Evolutionary conservation across 257 asterid species (phyloP), one percentile per base, ranked within the genome.

Genomic region (Cinchona pubescens): DNA sequence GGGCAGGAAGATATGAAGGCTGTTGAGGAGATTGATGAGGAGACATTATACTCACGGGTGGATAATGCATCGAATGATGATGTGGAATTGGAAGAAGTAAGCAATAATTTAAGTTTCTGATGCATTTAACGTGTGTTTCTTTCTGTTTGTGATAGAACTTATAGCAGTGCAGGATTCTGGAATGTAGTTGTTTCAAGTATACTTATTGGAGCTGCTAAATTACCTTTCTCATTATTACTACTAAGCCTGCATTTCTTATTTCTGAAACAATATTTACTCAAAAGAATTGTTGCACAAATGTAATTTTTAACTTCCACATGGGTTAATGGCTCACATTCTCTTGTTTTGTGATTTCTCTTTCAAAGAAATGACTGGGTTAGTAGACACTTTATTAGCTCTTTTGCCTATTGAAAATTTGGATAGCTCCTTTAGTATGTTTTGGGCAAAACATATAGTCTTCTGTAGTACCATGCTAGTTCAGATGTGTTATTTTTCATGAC

Each of bases 1-100:
- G 62, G 80, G 63, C 85, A 92, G 96, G 96, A 87, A 70, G 86
- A 86, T 75, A 86, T 81, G n/a, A n/a, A n/a, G n/a, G n/a, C n/a
- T n/a, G n/a, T n/a, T n/a, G n/a, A n/a, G n/a, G n/a, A n/a, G n/a
- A 78, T 80, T 30, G 86, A 79, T 60, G 80, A 79, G 68, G 79
- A 76, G 78, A 80, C 82, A 69, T 82, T 73, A 72, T 75, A 72
- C 61, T 79, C 79, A 16, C 76, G 88, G 74, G 86, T 73, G 60
- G 76, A 82, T 79, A 48, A 77, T 79, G 82, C 76, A 30, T 84
- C 81, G 21, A 86, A 80, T 80, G 85, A 78, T 46, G 80, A 76
- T 25, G 79, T 83, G 42, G 76, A 73, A n/a, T 8, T 64, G 72
- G 81, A 83, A 69, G 81, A 25, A 70, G 84, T 82, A 82, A 83